Conservation (phyloP, 2,329 filamentous ascomycete genomes). For the Fusarium sp. region DNA sequence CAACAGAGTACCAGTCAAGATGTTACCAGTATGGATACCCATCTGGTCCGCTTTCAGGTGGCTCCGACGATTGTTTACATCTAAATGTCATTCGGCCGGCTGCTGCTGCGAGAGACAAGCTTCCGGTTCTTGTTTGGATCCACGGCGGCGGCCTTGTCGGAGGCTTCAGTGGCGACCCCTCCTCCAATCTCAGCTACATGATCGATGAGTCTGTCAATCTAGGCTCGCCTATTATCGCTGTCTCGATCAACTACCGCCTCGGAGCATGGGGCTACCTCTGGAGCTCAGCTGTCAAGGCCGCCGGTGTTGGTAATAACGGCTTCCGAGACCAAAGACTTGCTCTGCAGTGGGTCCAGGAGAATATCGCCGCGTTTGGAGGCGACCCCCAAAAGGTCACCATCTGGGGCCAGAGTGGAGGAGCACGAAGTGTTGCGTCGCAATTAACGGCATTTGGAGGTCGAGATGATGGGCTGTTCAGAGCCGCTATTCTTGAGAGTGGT, state of each 20-base stretch:
- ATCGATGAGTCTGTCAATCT: conserved; percentile 31
- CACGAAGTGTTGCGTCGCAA: conserved; percentile 25
- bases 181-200: conserved; percentile 13
- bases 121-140: conserved; percentile 32
- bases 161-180: conserved; percentile 16
- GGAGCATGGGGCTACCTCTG: conserved; percentile 31
- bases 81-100: conserved; percentile 27
- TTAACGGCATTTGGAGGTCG: conserved; percentile 23
- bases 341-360: conserved; percentile 27
- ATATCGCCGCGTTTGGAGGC: conserved; percentile 27
- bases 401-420: conserved; percentile 35
- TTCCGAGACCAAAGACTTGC: conserved; percentile 35
- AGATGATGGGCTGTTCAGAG: conserved; percentile 25
- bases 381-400: conserved; percentile 27
- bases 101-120: background rate
- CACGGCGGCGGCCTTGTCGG: conserved; percentile 30
- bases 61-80: conserved; percentile 31
- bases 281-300: conserved; percentile 12
- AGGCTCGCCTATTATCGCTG: conserved; percentile 19
- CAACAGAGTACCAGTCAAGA: conserved; percentile 24
- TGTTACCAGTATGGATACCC: conserved; percentile 33
- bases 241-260: conserved; percentile 38
- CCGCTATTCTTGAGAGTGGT: conserved; percentile 29
- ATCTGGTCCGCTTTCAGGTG: conserved; percentile 4
- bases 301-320: conserved; percentile 23